Base-by-base conservation (phyloP, 2,329 filamentous ascomycete species). In the Sarocladium strictum region DNA sequence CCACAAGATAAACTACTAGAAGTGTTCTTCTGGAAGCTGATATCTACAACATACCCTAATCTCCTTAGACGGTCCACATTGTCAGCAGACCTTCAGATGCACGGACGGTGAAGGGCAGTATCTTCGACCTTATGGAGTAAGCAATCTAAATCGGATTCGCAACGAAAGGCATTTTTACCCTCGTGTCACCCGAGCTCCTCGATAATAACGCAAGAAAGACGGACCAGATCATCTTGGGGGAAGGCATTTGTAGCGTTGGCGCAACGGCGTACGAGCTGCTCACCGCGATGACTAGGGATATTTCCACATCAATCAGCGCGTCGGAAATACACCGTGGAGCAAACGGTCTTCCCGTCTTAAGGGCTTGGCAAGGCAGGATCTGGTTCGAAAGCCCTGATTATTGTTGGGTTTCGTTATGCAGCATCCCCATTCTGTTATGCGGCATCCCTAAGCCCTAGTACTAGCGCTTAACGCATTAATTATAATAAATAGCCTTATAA, bases 281-380 rank as follows among this genome's bases (percentile, higher is more conserved):
- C 27, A 52, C 49, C 12, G 49, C 21, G 27, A 23, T 14, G 6
- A 38, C 49, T 35, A 29, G n/a, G n/a, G n/a, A n/a, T 3, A 64
- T 60, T 10, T 23, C 43, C 43, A 21, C 11, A 15, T 6, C 15
- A 29, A 10, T 27, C 43, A 29, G 29, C 43, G 43, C 43, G 43
- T 17, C 4, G 12, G 14, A 49, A 49, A 19, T 49, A 49, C 15
- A 32, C 26, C 23, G 11, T 10, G 7, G 43, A 49, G 14, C 4
- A 15, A 12, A 49, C 11, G 4, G 23, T 32, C 26, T 49, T 49
- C 19, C 43, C 43, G 4, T 7, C 43, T 3, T 4, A 12, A 3
- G 43, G 29, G 26, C 10, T 49, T 24, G 9, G 17, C 4, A 32
- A 49, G n/a, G 26, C 43, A 14, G 43, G 26, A 17, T 23, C 43